phyloP scores from a whole-genome alignment of 202 grass and related monocot species.

The Dendrocalamus latiflorus region DNA sequence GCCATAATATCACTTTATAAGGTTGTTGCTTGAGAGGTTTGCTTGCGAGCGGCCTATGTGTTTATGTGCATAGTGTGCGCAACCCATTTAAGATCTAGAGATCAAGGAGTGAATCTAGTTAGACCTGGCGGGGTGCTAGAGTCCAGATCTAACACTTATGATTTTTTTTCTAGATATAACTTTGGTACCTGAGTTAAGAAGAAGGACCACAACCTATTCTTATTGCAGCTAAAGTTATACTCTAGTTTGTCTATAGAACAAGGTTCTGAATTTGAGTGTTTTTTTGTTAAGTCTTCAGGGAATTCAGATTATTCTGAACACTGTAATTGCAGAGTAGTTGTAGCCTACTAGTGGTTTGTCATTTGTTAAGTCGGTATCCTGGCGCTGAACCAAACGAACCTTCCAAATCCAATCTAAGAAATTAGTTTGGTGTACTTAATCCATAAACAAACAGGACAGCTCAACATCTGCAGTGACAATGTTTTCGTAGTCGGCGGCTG shows the following conservation, averaged over 20 bases:
- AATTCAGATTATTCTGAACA: background rate
- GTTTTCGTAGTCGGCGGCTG: constrained; percentile 13
- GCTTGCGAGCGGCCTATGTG: too few species aligned
- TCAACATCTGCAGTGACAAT: background rate
- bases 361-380: background rate
- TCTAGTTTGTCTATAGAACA: background rate
- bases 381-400: constrained; percentile 2
- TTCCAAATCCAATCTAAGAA: constrained; percentile 20
- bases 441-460: constrained; percentile 19
- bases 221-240: background rate
- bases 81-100: too few species aligned
- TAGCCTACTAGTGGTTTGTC: background rate
- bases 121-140: too few species aligned
- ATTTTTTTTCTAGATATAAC: background rate
- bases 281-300: background rate
- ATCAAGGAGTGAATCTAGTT: too few species aligned
- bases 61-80: too few species aligned
- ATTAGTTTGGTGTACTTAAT: constrained; percentile 38
- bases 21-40: too few species aligned
- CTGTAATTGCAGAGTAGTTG: background rate
- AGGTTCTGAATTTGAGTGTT: background rate
- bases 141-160: too few species aligned
- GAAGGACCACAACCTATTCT: background rate
- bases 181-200: background rate
- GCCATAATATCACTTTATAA: too few species aligned